Base-by-base conservation (phyloP, 805 yeast genomes). In the Yarrowia osloensis region DNA sequence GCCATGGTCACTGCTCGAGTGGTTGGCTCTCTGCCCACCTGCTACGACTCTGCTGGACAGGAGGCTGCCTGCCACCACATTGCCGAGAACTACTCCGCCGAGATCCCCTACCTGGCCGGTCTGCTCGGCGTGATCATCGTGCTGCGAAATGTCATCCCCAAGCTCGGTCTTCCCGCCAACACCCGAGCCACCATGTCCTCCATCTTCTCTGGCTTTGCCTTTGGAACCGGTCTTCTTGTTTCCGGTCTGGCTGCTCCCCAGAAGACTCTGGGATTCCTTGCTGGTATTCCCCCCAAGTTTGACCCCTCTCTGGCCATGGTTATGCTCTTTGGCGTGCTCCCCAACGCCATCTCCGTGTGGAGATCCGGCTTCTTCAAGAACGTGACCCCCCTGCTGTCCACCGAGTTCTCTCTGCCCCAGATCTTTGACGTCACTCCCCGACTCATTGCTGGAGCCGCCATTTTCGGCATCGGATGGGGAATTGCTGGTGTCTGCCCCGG, bases 381-480 rank as follows among this genome's bases (percentile, higher is more conserved):
- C 26, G 66, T 44, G 15, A 44, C 39, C 5, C 66, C 66, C 3
- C 44, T 61, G 24, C 44, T 61, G 4, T 17, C 40, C 42, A 33
- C 40, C 22, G 66, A 61, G 52, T 71, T 68, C 59, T 40, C 54
- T 3, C 69, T 74, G 29, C 75, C 76, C 4, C 68, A 72, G 22
- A 39, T 72, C 22, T 73, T 72, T 3, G 69, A 71, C 2, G 73
- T 78, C 1, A 70, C 76, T 0, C 24, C 57, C 0, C 74, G 73
- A 40, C 78, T 84, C 59, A 22, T 84, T 0, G 3, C 79, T 2
- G 87, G 87, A 2, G 77, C 80, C 68, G 74, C 74, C 0, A 13
- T 82, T 6, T 84, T 84, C 70, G 87, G 87, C 11, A 15, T 80
- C 9, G 87, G 86, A 0, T 84, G 87, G 87, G 86, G 85, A 0